phyloP scores from a whole-genome alignment of 305 asterid genomes.

The Stenogyne calaminthoides region DNA sequence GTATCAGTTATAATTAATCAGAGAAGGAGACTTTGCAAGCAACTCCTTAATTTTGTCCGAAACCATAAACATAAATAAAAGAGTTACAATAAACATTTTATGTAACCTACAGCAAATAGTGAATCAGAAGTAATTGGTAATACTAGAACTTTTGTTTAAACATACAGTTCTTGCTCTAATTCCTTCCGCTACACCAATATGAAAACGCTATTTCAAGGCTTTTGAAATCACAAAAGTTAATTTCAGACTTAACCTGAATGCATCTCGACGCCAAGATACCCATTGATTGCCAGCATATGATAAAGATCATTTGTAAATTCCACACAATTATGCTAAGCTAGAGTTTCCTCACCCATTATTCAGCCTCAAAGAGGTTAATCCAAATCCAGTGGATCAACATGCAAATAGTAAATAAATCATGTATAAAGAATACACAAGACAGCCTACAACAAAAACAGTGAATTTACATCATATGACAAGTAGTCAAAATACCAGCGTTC shows the following conservation, averaged over 20 bases:
- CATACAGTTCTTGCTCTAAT: slow-evolving; percentile 1
- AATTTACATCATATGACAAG: neutral
- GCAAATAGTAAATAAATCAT: slow-evolving; percentile 11
- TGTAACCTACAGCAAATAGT: neutral
- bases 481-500: slow-evolving; percentile 7
- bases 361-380: slow-evolving; percentile 15
- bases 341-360: neutral
- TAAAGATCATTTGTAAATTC: slow-evolving; percentile 2
- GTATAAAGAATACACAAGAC: slow-evolving; percentile 8
- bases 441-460: neutral
- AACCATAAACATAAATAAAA: neutral
- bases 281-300: slow-evolving; percentile 6
- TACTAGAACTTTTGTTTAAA: slow-evolving; percentile 4
- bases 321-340: slow-evolving; percentile 9
- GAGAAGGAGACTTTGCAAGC: neutral
- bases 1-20: neutral
- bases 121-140: neutral
- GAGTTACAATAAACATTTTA: neutral
- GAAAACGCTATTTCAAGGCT: slow-evolving; percentile 20
- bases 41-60: slow-evolving; percentile 9
- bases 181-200: neutral
- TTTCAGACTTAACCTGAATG: neutral
- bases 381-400: slow-evolving; percentile 23
- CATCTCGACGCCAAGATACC: slow-evolving; percentile 1
- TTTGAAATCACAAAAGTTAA: slow-evolving; percentile 5